Percentiles rank a stretch among this genome's conserved stretches.
Evolutionary conservation across 2,329 filamentous ascomycete species (phyloP).

Genomic region (Claviceps arundinis): DNA sequence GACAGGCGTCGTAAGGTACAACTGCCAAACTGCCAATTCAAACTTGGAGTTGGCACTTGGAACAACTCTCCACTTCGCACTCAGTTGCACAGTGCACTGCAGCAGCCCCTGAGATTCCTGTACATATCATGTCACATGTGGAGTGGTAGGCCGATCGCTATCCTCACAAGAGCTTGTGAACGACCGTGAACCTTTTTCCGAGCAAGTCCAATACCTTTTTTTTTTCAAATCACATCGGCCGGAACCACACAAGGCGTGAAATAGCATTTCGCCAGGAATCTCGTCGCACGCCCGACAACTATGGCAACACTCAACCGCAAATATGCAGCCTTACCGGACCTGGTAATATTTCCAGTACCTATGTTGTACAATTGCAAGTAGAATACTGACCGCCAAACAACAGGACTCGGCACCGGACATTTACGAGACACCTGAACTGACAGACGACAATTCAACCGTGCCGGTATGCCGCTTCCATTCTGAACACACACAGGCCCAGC

Average conservation of each 20-base stretch:
- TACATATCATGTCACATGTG: not conserved
- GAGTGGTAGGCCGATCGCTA: not conserved
- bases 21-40: too few relatives aligned
- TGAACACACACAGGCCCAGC: not conserved
- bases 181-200: not conserved
- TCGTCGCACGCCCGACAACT: not conserved
- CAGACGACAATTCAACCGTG: constrained; percentile 76
- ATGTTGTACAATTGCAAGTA: constrained; percentile 4
- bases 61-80: too few relatives aligned
- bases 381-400: constrained; percentile 10
- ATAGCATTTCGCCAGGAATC: not conserved
- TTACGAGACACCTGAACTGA: constrained; percentile 90
- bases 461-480: constrained; percentile 41
- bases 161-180: not conserved
- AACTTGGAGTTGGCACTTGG: too few relatives aligned
- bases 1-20: too few relatives aligned
- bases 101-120: not conserved
- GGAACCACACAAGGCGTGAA: not conserved
- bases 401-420: constrained; percentile 88
- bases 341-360: constrained; percentile 36
- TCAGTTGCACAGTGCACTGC: not conserved
- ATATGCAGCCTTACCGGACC: constrained; percentile 67
- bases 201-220: not conserved
- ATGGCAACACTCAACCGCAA: constrained; percentile 57
- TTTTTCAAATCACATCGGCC: not conserved